Base-by-base conservation (phyloP, 202 grass and related monocot species). In the Dendrocalamus latiflorus region DNA sequence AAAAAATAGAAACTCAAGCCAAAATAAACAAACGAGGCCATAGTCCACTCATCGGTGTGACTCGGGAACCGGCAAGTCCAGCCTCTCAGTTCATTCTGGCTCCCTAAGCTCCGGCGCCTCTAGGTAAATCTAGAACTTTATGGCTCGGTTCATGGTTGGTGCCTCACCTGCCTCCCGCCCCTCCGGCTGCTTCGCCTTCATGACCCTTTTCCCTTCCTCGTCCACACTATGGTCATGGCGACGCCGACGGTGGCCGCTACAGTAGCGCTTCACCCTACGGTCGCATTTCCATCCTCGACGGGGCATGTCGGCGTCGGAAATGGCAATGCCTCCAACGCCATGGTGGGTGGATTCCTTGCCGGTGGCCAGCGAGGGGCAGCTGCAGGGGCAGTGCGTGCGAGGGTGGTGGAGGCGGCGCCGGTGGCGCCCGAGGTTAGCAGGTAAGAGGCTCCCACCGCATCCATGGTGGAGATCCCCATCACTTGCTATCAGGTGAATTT, bases 401-500 rank as follows among this genome's bases (percentile, higher is more conserved):
- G 81, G 85, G 55, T 75, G 74, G 74, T 76, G 28, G 88, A 75
- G 73, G 77, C 78, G n/a, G 83, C 76, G 76, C 76, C 70, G 38
- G 83, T 51, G 72, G 65, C 86, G 43, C 65, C 82, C 2, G 91
- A 94, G 77, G 84, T 25, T 2, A 49, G 63, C 57, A 83, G 88
- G 61, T 49, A 73, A 78, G 84, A 90, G 8, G 51, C 77, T 8
- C 45, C 65, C 79, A 16, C 78, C 55, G 24, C 80, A 25, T 41
- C 77, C 14, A 3, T 30, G 28, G 28, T 30, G 28, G 2, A 30
- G 28, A 30, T 30, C 28, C 28, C 28, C 28, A 30, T 95, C 83
- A 99, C 91, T 62, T 99, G 93, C 75, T 99, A 95, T 78, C 88
- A 97, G 94, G 94, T 93, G 79, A 84, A 51, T n/a, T 15, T 44